Percentiles rank a stretch among this genome's conserved stretches.
Conservation (phyloP, 345 rosid genomes). For the Moringa oleifera region DNA sequence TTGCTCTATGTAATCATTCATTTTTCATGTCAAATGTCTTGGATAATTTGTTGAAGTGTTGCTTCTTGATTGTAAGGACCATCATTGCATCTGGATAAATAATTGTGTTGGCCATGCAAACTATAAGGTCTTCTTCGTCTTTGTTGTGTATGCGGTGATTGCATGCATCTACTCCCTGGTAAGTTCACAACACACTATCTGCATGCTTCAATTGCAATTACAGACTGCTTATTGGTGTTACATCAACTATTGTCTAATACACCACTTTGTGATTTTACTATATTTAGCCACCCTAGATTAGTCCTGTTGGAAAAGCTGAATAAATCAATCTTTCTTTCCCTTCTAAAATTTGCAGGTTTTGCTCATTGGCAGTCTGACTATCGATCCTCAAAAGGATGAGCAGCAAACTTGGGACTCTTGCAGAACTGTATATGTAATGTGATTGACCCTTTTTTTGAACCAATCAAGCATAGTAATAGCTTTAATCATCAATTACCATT, state of each 20-base stretch:
- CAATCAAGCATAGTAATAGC: background rate
- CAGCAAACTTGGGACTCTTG: constrained; percentile 49
- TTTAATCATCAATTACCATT: constrained; percentile 13
- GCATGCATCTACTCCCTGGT: constrained; percentile 84
- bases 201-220: background rate
- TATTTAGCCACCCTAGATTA: background rate
- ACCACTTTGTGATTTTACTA: background rate
- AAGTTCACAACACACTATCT: constrained; percentile 18
- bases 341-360: constrained; percentile 46
- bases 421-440: constrained; percentile 64
- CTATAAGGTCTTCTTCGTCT: constrained; percentile 83
- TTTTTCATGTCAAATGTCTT: constrained; percentile 18
- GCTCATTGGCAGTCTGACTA: constrained; percentile 79
- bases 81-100: constrained; percentile 96
- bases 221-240: background rate
- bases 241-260: background rate
- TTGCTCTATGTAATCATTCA: constrained; percentile 16
- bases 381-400: constrained; percentile 56
- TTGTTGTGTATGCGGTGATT: constrained; percentile 65
- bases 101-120: constrained; percentile 92
- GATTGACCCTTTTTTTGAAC: constrained; percentile 13
- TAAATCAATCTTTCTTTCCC: background rate
- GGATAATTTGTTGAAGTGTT: constrained; percentile 27
- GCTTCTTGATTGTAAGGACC: constrained; percentile 69
- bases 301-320: background rate